phyloP scores from a whole-genome alignment of 148 eudicot species.

The Talinum fruticosum region DNA sequence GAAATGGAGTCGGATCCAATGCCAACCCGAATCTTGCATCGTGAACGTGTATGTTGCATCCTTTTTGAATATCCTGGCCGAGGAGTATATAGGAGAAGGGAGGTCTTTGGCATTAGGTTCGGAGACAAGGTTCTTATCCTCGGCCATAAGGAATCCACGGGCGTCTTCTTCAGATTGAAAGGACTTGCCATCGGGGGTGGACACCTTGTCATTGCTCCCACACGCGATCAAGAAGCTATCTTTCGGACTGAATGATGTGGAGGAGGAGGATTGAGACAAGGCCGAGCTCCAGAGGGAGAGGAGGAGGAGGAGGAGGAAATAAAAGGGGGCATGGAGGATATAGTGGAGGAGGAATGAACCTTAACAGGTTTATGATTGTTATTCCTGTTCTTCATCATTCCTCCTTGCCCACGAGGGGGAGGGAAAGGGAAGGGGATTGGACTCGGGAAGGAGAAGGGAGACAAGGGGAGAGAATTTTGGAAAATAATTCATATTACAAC shows the following conservation, averaged over 20 bases:
- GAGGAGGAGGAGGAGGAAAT: not conserved
- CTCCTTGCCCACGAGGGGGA: slow-evolving; percentile 31
- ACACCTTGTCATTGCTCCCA: slow-evolving; percentile 47
- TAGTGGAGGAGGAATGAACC: slow-evolving; percentile 30
- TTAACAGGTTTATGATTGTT: not conserved
- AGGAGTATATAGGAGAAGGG: slow-evolving; percentile 45
- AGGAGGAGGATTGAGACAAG: slow-evolving; percentile 1
- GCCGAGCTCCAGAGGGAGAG: slow-evolving; percentile 13
- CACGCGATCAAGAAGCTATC: slow-evolving; percentile 63
- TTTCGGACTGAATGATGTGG: slow-evolving; percentile 50
- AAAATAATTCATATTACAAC: not conserved
- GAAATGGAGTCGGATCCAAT: slow-evolving; percentile 85
- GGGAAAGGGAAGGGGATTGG: not conserved
- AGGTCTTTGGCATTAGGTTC: slow-evolving; percentile 34
- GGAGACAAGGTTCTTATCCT: slow-evolving; percentile 42
- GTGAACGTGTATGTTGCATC: slow-evolving; percentile 65
- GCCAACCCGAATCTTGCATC: slow-evolving; percentile 71
- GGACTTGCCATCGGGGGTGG: slow-evolving; percentile 46
- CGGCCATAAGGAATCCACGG: slow-evolving; percentile 32
- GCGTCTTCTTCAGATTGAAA: slow-evolving; percentile 55
- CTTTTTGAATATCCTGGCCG: slow-evolving; percentile 60
- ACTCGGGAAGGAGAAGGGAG: not conserved
- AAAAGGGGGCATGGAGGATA: slow-evolving; percentile 7
- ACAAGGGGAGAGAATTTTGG: not conserved
- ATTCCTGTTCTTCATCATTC: slow-evolving; percentile 29